These are phyloP conservation scores for Blastocrithidia nonstop DNA, from an alignment of 208 protist genomes.

Conservation along the genomic window DNA sequence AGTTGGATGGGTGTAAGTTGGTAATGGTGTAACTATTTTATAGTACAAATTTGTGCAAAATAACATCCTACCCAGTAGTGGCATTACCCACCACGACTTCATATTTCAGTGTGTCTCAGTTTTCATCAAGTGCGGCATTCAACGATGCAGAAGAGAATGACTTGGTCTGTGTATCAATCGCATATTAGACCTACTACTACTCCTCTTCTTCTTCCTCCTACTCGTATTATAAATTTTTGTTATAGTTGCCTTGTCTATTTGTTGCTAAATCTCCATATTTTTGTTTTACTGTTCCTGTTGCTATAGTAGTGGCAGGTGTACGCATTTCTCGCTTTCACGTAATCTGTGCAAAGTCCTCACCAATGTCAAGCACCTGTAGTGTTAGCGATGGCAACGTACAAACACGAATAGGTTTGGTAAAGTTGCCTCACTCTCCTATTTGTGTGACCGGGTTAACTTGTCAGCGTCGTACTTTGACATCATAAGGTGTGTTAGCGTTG, in stretches of 20 bases:
- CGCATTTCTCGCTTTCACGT: slow-evolving; percentile 52
- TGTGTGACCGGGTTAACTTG: slow-evolving; percentile 53
- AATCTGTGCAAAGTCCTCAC: slow-evolving; percentile 80
- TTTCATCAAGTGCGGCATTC: not conserved
- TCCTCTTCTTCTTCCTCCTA: not conserved
- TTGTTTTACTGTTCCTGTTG: not conserved
- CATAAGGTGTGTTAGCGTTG: slow-evolving; percentile 30
- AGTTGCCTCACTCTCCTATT: slow-evolving; percentile 73
- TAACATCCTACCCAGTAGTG: slow-evolving; percentile 53
- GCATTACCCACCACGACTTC: slow-evolving; percentile 76
- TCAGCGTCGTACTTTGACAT: slow-evolving; percentile 55
- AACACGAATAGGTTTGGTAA: slow-evolving; percentile 37
- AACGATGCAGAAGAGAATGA: not conserved
- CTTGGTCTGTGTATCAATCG: not conserved
- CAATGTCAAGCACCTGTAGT: slow-evolving; percentile 69
- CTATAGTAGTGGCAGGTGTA: slow-evolving; percentile 3
- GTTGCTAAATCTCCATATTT: not conserved
- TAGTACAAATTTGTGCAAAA: slow-evolving; percentile 68
- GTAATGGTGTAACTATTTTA: slow-evolving; percentile 78
- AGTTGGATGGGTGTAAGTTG: slow-evolving; percentile 60
- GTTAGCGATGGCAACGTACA: slow-evolving; percentile 57
- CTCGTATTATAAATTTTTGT: not conserved
- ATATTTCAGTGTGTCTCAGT: slow-evolving; percentile 70
- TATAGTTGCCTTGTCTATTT: not conserved
- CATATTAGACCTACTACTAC: not conserved